Base-by-base conservation (phyloP, 345 rosid species). In the Hirschfeldia incana region DNA sequence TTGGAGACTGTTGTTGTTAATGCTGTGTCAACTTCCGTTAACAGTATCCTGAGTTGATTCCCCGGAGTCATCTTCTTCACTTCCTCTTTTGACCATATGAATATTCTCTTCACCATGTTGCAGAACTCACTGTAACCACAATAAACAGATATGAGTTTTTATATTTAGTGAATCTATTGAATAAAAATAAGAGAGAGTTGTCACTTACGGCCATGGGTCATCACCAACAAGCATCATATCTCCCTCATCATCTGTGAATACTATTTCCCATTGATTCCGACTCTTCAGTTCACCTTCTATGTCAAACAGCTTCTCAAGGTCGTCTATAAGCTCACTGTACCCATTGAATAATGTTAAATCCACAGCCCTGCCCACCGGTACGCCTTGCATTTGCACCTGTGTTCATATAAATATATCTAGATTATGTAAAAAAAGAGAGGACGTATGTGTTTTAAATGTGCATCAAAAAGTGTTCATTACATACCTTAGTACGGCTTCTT, bases 201-300 rank as follows among this genome's bases (percentile, higher is more conserved):
- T 15, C 42, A 84, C 98, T 89, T 89, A 94, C 98, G 27, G 81
- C 98, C 98, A 94, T 30, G 97, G 98, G 80, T 94, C 94, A 42
- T 94, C 98, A 0, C 98, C 98, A 28, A 94, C 87, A 39, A 94
- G 97, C 98, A 92, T 94, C 92, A 88, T 87, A 78, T 94, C 98
- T 8, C 94, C 98, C 76, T 94, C 97, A 67, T 92, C 88, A 77
- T 94, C 98, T 9, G 95, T 94, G 65, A 88, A 92, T 63, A 92
- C 94, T 74, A 94, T 85, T 73, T 88, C 89, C 98, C 94, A 92
- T 79, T 89, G 88, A 32, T 85, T 78, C 55, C 88, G 83, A 26
- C 86, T 81, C 17, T 9, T 78, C 44, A 94, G 91, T 78, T 88
- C 89, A 34, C 92, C 97, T 77, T 83, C 77, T 46, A 91, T 89